Evolutionary conservation across 495 filamentous ascomycete species (phyloP), one percentile per base, ranked within the genome.

Genomic region (Penicillium coffeae): DNA sequence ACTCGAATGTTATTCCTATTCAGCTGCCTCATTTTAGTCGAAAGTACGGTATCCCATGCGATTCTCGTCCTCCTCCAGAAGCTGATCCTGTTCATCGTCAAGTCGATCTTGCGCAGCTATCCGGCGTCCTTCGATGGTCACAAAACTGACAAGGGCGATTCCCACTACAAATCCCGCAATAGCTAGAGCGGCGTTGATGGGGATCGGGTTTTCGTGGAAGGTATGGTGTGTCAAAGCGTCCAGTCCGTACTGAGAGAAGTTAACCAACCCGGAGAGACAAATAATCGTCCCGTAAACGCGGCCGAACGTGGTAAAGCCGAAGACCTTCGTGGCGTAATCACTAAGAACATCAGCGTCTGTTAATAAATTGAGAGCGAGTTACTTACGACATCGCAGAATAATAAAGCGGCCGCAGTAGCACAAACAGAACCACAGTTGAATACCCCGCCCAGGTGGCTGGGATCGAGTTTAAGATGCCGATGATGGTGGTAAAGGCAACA

Each of bases 241-340:
- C 14, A 96, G 69, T 0, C 77, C 87, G 12, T 83, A 84, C 65
- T 96, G 90, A 5, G 77, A 81, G 60, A 97, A 90, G 63, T 94
- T 95, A 46, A 90, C 73, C 3, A 97, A 62, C 15, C 92, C 92
- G 0, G 89, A 84, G 10, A 93, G 65, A 58, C 91, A 95, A 50
- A 96, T 96, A 55, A 95, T 87, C 2, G 89, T 77, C 7, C 92
- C 92, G 65, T 96, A 96, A 33, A 97, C 88, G 20, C 85, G 92
- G 21, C 91, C 91, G 52, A 96, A 96, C 0, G 90, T 96, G 25
- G 81, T 81, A 63, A 95, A 95, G 18, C 92, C 91, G 62, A 97
- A 97, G 25, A 97, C 92, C 64, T 97, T 97, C 35, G 89, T 91
- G 21, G 82, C 72, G 63, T 94, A 96, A 69, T 97, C 92, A 42